Conservation (phyloP, 257 asterid species). For the Fraxinus pennsylvanica region DNA sequence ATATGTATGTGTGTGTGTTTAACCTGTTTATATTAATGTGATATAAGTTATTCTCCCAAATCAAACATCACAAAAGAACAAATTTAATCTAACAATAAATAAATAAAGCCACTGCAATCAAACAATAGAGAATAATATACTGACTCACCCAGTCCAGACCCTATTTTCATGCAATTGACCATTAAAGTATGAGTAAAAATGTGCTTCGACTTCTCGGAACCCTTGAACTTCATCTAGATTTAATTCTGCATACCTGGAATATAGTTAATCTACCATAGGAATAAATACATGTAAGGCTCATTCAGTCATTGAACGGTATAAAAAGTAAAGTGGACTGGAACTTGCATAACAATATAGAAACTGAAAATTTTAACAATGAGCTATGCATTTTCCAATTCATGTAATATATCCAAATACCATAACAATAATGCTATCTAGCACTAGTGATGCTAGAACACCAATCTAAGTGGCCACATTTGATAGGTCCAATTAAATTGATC, state of each 20-base stretch:
- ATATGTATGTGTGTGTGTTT: no score
- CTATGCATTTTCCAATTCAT: not conserved
- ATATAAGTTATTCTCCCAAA: no score
- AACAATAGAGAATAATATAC: conserved; percentile 9
- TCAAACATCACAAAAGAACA: not conserved
- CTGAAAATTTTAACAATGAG: not conserved
- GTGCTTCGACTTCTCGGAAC: conserved; percentile 61
- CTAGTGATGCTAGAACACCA: no score
- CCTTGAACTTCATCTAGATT: conserved; percentile 65
- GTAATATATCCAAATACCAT: not conserved
- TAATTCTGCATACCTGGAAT: conserved; percentile 61
- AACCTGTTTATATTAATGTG: no score
- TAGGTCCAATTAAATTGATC: no score
- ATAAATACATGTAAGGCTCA: conserved; percentile 6
- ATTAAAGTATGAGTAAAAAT: conserved; percentile 69
- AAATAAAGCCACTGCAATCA: not conserved
- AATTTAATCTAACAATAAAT: not conserved
- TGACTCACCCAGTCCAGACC: conserved; percentile 87
- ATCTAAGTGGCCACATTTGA: no score
- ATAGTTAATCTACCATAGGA: conserved; percentile 20
- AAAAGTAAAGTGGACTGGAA: conserved; percentile 8
- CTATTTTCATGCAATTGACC: conserved; percentile 70
- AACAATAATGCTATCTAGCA: no score
- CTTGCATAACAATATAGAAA: conserved; percentile 10
- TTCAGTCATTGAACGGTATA: not conserved